A percentile compares a stretch with the other conserved stretches of the same genome.
Conservation (phyloP, 2,329 filamentous ascomycete genomes). For the Hymenoscyphus fraxineus region DNA sequence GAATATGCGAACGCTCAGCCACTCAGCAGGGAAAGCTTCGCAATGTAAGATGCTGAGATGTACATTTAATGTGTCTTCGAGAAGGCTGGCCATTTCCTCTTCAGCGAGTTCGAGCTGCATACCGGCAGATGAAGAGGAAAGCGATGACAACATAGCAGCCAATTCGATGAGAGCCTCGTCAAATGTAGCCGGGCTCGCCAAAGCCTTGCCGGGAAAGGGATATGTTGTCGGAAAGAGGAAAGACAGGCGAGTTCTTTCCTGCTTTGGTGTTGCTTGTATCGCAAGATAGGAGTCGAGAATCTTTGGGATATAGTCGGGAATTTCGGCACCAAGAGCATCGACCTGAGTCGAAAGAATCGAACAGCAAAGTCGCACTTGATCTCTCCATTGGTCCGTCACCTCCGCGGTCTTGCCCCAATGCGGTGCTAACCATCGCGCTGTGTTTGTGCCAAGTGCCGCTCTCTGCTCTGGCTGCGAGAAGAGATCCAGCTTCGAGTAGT, state of each 20-base stretch:
- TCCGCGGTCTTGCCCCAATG: slow-evolving; percentile 80
- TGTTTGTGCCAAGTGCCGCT: slow-evolving; percentile 71
- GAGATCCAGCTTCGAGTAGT: slow-evolving; percentile 77
- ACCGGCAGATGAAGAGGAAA: slow-evolving; percentile 69
- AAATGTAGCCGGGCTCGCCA: slow-evolving; percentile 57
- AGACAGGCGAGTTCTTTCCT: slow-evolving; percentile 66
- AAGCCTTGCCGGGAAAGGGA: slow-evolving; percentile 74
- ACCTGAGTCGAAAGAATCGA: slow-evolving; percentile 87
- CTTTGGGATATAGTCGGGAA: slow-evolving; percentile 85
- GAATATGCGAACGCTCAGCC: slow-evolving; percentile 91
- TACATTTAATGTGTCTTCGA: slow-evolving; percentile 77
- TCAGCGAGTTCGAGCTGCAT: slow-evolving; percentile 73
- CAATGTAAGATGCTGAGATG: slow-evolving; percentile 86
- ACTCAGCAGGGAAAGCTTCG: slow-evolving; percentile 82
- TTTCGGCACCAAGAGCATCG: slow-evolving; percentile 71
- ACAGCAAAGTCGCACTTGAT: slow-evolving; percentile 90
- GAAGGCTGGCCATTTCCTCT: slow-evolving; percentile 68
- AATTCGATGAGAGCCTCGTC: slow-evolving; percentile 88
- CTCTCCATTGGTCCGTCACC: slow-evolving; percentile 81
- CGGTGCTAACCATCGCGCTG: slow-evolving; percentile 83
- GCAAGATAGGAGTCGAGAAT: slow-evolving; percentile 84
- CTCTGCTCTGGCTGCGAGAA: slow-evolving; percentile 77
- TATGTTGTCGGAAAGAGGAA: slow-evolving; percentile 87
- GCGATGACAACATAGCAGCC: slow-evolving; percentile 77
- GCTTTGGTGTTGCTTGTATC: slow-evolving; percentile 56